Conservation (phyloP, 495 filamentous ascomycete species). For the Tuber brumale region DNA sequence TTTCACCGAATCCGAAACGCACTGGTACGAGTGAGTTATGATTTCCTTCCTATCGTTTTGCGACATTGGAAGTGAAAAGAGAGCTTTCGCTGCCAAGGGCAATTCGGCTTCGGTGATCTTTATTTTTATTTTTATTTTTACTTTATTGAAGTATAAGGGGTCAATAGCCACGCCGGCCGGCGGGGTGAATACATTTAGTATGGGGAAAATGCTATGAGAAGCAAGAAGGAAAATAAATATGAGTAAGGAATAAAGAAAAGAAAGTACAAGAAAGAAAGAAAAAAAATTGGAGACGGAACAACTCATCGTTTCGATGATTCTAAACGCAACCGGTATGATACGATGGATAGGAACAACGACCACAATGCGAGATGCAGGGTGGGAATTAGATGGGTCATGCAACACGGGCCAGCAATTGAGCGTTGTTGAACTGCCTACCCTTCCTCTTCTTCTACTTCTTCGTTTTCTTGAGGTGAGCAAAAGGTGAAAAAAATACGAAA, state of each 20-base stretch:
- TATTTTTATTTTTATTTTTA: neutral
- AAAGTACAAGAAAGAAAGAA: neutral
- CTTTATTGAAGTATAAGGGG: neutral
- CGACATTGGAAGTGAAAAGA: neutral
- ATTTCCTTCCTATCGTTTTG: neutral
- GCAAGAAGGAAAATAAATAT: neutral
- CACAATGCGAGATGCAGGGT: constrained; percentile 39
- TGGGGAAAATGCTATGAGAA: neutral
- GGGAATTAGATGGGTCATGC: constrained; percentile 38
- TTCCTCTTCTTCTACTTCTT: neutral
- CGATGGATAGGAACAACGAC: constrained; percentile 40
- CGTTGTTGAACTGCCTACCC: constrained; percentile 17
- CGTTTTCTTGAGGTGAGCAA: neutral
- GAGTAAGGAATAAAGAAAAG: neutral
- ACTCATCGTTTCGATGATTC: constrained; percentile 40
- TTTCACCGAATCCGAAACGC: constrained; percentile 19
- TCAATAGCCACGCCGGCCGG: neutral
- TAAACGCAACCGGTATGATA: constrained; percentile 38
- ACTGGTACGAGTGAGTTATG: neutral
- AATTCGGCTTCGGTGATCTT: neutral
- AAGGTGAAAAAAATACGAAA: neutral
- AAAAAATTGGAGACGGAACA: constrained; percentile 39
- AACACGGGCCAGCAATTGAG: constrained; percentile 39
- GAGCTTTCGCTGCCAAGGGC: neutral
- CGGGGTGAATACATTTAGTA: neutral